Conservation (phyloP, 495 filamentous ascomycete species). For the Sphaerosporella brunnea region DNA sequence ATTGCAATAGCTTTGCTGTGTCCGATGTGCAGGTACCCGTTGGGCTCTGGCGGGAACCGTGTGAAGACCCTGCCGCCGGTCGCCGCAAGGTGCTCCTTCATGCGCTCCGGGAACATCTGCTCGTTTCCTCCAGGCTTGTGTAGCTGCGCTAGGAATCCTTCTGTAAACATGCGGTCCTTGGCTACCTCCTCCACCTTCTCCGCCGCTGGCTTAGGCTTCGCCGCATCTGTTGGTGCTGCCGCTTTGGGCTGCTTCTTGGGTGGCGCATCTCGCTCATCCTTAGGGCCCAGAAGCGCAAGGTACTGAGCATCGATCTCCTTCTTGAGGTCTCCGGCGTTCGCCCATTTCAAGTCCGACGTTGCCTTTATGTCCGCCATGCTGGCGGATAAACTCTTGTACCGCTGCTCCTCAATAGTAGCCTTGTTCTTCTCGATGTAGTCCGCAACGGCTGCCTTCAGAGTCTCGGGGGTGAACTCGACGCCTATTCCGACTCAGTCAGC, state of each 20-base stretch:
- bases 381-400: slow-evolving; percentile 17
- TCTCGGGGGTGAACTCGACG: slow-evolving; percentile 18
- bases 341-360: slow-evolving; percentile 20
- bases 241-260: slow-evolving; percentile 21
- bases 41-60: slow-evolving; percentile 73
- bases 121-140: slow-evolving; percentile 26
- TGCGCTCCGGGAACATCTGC: slow-evolving; percentile 18
- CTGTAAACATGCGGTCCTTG: slow-evolving; percentile 23
- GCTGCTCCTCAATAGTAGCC: slow-evolving; percentile 16
- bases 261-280: slow-evolving; percentile 23
- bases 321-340: slow-evolving; percentile 21
- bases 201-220: slow-evolving; percentile 4
- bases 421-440: slow-evolving; percentile 15
- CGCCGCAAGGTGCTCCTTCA: slow-evolving; percentile 20
- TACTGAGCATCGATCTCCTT: slow-evolving; percentile 19
- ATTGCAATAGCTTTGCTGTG: slow-evolving; percentile 93
- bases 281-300: slow-evolving; percentile 17
- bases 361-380: slow-evolving; percentile 20
- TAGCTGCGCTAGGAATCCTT: slow-evolving; percentile 21
- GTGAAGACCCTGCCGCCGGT: slow-evolving; percentile 32
- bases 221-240: neutral
- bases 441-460: slow-evolving; percentile 10
- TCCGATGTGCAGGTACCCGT: slow-evolving; percentile 69
- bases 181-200: slow-evolving; percentile 16
- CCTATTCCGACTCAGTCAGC: slow-evolving; percentile 9